phyloP scores from a whole-genome alignment of 768 basidiomycete genomes.

The Lactarius evosmus region DNA sequence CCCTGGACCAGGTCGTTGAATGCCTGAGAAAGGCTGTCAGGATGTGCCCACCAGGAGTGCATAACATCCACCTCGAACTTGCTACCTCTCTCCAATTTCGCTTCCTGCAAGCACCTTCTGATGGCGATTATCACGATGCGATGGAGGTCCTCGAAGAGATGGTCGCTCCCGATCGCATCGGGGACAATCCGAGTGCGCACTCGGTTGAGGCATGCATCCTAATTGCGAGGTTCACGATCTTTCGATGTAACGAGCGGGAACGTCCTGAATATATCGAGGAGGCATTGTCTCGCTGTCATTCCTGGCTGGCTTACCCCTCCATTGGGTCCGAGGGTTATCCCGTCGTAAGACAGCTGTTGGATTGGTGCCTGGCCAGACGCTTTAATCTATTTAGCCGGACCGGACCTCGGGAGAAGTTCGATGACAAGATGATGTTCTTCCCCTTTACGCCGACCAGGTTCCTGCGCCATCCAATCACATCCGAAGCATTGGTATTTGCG shows the following conservation, averaged over 20 bases:
- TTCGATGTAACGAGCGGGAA: background rate
- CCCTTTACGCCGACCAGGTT: background rate
- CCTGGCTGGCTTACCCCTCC: background rate
- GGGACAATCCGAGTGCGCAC: background rate
- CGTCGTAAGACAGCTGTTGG: background rate
- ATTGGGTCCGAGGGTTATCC: background rate
- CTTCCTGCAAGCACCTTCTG: background rate
- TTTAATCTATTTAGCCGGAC: background rate
- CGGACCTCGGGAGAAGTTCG: background rate
- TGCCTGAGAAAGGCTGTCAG: background rate
- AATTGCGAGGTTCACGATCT: background rate
- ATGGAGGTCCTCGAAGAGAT: background rate
- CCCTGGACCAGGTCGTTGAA: background rate
- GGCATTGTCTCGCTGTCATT: background rate
- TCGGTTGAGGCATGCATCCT: background rate
- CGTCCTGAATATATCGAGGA: background rate
- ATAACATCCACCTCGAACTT: background rate
- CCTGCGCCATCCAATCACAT: background rate
- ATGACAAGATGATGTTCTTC: background rate
- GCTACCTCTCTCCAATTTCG: background rate
- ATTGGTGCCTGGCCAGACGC: background rate
- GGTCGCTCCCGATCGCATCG: background rate
- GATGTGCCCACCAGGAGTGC: background rate
- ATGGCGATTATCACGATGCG: background rate
- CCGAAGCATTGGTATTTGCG: background rate